Percentiles rank a stretch among this genome's conserved stretches.
Conservation (phyloP, 495 filamentous ascomycete genomes). For the Neurospora sp. region DNA sequence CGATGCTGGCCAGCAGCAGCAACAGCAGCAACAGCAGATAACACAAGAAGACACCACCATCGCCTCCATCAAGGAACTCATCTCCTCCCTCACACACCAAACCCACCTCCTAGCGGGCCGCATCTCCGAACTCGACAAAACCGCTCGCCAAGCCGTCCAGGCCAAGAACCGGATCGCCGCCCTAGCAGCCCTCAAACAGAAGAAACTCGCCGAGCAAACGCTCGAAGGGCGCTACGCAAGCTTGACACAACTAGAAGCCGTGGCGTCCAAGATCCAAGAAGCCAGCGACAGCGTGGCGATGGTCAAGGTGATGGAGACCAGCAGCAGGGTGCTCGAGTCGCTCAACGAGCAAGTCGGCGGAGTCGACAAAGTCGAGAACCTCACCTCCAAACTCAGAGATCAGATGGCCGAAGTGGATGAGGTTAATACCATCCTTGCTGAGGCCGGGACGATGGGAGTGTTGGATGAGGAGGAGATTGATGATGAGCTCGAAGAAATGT, state of each 20-base stretch:
- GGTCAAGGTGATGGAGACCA: conserved; percentile 69
- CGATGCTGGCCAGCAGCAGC: conserved; percentile 20
- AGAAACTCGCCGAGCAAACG: conserved; percentile 66
- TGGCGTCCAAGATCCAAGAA: conserved; percentile 71
- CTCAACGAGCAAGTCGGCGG: conserved; percentile 74
- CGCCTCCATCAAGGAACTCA: conserved; percentile 62
- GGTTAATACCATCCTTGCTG: conserved; percentile 63
- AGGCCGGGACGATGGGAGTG: conserved; percentile 41
- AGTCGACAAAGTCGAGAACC: conserved; percentile 61
- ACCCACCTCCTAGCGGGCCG: conserved; percentile 36
- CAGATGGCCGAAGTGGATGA: conserved; percentile 80
- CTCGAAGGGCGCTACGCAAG: conserved; percentile 50
- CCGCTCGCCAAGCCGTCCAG: conserved; percentile 57
- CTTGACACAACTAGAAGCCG: conserved; percentile 68
- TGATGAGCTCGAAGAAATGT: conserved; percentile 72
- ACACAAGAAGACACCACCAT: conserved; percentile 71
- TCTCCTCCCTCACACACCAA: conserved; percentile 51
- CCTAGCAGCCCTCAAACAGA: conserved; percentile 65
- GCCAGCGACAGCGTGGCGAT: conserved; percentile 75
- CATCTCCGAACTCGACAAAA: conserved; percentile 47
- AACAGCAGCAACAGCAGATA: conserved; percentile 25
- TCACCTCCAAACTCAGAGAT: conserved; percentile 63
- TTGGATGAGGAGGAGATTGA: conserved; percentile 76
- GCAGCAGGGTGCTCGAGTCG: conserved; percentile 54
- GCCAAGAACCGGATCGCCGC: conserved; percentile 63